Base-by-base conservation (phyloP, 352 stramenopile genomes). In the Globisporangium viniferum region DNA sequence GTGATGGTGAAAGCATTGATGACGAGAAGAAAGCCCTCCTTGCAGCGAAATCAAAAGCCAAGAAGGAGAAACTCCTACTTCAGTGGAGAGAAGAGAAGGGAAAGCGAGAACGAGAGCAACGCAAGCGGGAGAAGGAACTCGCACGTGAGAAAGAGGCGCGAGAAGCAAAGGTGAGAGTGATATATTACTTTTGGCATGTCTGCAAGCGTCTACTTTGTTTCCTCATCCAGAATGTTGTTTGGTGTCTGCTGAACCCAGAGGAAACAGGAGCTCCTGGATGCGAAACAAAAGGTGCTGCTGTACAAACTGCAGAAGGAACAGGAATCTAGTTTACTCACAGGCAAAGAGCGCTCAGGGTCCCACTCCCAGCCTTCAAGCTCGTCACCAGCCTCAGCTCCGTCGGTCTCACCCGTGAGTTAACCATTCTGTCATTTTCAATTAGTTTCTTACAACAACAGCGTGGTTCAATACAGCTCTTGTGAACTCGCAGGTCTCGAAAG, bases 301-400 rank as follows among this genome's bases (percentile, higher is more conserved):
- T 92, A 93, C 67, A 92, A 89, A 49, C 67, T 92, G 14, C 74
- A 85, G n/a, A 91, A 91, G 66, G 83, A 94, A 31, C 74, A 94
- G 76, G 83, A 91, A 48, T 66, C 73, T 22, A 61, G 31, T 44
- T 44, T 44, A 3, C 20, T 33, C 3, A 18, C 20, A 31, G 55
- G 15, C 9, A 61, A n/a, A 7, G 65, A 64, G n/a, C 49, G 73
- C 24, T 56, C 79, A 7, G 31, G 76, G 3, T 33, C 39, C 24
- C 55, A 68, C 53, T 14, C 54, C 56, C 78, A 66, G 18, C 57
- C 18, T 18, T 59, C 46, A 4, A 67, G 71, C 64, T 64, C 67
- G n/a, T 71, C 70, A 14, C 18, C 39, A 1, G 9, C 20, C 15
- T 61, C 54, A 29, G 33, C 20, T 7, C 15, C 46, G 14, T 64